These are phyloP conservation scores for Circinella umbellata DNA, from an alignment of 371 early-diverging fungal species.

Conservation along the genomic window DNA sequence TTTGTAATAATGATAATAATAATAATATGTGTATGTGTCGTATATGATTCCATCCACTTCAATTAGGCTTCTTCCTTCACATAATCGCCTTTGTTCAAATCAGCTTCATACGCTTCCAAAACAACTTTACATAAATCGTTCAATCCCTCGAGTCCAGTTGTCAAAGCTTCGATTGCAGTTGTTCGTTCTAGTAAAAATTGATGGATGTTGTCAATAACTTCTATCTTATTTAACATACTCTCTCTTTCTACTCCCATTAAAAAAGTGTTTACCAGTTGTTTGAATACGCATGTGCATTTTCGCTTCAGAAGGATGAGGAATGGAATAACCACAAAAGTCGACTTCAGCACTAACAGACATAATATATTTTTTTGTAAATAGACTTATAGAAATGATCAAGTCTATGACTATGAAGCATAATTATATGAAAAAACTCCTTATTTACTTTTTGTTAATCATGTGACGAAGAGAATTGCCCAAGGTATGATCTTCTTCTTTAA, in stretches of 20 bases:
- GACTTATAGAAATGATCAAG: not conserved
- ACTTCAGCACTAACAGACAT: constrained; percentile 74
- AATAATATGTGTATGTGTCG: not conserved
- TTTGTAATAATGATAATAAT: too few relatives aligned
- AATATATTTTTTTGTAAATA: not conserved
- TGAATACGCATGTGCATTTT: constrained; percentile 96
- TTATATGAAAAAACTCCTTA: not conserved
- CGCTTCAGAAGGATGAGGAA: constrained; percentile 99
- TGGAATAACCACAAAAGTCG: constrained; percentile 97
- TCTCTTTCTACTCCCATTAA: not conserved
- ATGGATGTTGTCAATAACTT: not conserved
- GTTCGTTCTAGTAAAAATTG: constrained; percentile 57
- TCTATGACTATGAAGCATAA: not conserved
- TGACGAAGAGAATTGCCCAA: constrained; percentile 94
- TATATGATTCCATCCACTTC: not conserved
- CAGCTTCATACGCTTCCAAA: constrained; percentile 60
- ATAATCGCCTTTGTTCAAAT: constrained; percentile 49
- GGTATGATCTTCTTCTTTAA: constrained; percentile 96
- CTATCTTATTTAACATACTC: not conserved
- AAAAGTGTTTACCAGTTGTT: constrained; percentile 67
- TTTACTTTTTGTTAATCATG: constrained; percentile 92
- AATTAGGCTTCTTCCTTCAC: not conserved
- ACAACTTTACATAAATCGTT: constrained; percentile 74
- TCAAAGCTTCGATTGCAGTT: constrained; percentile 83
- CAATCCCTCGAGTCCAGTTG: constrained; percentile 87